phyloP scores from a whole-genome alignment of 352 stramenopile genomes.

The Phytophthora rubi region DNA sequence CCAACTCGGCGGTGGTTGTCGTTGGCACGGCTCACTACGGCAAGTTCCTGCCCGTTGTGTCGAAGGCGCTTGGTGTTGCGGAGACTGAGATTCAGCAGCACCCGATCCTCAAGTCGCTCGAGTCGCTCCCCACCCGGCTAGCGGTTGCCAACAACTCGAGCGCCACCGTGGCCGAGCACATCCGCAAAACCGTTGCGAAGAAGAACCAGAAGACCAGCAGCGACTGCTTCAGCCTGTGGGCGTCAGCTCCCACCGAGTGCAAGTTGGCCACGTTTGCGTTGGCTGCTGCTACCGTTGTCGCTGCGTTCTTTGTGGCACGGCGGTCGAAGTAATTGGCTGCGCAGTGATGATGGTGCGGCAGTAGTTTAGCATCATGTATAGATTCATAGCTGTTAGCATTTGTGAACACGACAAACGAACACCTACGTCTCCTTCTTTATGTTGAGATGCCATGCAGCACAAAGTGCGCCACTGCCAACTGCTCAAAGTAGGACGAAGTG shows the following conservation, averaged over 20 bases:
- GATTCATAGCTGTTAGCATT: too few species aligned
- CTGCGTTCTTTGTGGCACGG: slow-evolving; percentile 51
- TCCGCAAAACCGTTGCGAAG: slow-evolving; percentile 48
- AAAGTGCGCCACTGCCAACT: too few species aligned
- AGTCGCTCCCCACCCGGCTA: slow-evolving; percentile 71
- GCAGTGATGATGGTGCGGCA: neutral
- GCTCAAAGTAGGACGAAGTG: too few species aligned
- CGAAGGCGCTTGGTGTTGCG: slow-evolving; percentile 82
- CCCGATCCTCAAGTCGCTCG: slow-evolving; percentile 74
- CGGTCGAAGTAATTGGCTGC: slow-evolving; percentile 40
- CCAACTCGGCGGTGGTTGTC: slow-evolving; percentile 87
- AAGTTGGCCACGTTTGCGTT: slow-evolving; percentile 44
- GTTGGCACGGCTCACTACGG: slow-evolving; percentile 97
- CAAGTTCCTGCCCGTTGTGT: slow-evolving; percentile 97
- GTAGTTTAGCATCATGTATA: neutral
- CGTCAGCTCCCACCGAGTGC: slow-evolving; percentile 29
- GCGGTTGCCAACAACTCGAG: slow-evolving; percentile 70
- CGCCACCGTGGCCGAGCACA: slow-evolving; percentile 60
- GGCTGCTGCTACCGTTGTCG: slow-evolving; percentile 40
- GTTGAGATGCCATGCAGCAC: too few species aligned
- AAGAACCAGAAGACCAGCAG: slow-evolving; percentile 31
- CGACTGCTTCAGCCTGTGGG: slow-evolving; percentile 23
- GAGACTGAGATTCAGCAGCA: slow-evolving; percentile 78
- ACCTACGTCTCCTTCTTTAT: too few species aligned
- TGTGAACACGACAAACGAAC: too few species aligned